phyloP scores from a whole-genome alignment of 768 basidiomycete genomes.

The Scleroderma bovista region DNA sequence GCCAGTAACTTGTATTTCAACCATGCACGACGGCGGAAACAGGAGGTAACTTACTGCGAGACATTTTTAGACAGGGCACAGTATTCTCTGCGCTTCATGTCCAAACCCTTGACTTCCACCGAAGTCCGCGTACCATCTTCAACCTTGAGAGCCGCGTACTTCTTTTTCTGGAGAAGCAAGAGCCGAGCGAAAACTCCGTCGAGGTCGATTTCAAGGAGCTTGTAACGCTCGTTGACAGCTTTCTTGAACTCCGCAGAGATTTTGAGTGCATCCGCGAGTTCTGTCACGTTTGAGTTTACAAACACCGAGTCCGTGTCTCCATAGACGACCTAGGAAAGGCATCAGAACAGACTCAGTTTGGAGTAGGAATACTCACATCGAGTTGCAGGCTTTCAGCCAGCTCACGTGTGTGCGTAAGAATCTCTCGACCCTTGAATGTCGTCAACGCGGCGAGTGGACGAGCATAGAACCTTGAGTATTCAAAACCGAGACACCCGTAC shows the following conservation, averaged over 20 bases:
- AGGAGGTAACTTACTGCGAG: conserved; percentile 63
- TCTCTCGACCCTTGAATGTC: conserved; percentile 97
- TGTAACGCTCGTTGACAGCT: conserved; percentile 93
- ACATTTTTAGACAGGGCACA: conserved; percentile 87
- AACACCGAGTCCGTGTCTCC: conserved; percentile 99
- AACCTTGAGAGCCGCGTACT: conserved; percentile 96
- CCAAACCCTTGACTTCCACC: conserved; percentile 92
- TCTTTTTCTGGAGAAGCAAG: conserved; percentile 95
- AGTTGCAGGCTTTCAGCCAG: conserved; percentile 86
- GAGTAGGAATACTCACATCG: conserved; percentile 53
- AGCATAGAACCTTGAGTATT: conserved; percentile 95
- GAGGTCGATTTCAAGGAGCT: conserved; percentile 92
- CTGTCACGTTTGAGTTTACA: conserved; percentile 91
- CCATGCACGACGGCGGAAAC: neutral
- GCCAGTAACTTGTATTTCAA: conserved; percentile 1
- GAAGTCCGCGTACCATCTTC: conserved; percentile 74
- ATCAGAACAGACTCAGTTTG: neutral
- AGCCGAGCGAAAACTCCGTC: conserved; percentile 92
- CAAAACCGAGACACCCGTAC: conserved; percentile 99
- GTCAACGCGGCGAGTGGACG: conserved; percentile 95
- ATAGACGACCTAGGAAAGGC: conserved; percentile 75
- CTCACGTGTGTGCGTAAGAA: conserved; percentile 88
- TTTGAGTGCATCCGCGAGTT: conserved; percentile 82
- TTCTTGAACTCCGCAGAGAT: conserved; percentile 93
- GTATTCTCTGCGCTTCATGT: conserved; percentile 99